These are phyloP conservation scores for Erodium texanum DNA, from an alignment of 441 rosid genomes.

Conservation along the genomic window DNA sequence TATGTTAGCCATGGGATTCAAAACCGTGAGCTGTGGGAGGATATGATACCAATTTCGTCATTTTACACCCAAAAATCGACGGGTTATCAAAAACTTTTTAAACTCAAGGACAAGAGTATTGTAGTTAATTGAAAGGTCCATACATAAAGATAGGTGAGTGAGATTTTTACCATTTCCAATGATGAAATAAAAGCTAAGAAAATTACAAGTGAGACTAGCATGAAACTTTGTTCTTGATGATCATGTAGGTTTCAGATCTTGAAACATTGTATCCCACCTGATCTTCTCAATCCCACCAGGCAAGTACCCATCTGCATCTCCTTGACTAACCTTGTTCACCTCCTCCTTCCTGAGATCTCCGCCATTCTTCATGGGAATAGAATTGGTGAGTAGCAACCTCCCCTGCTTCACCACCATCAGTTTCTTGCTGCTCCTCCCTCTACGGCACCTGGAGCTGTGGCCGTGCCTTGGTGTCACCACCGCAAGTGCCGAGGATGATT, in stretches of 20 bases:
- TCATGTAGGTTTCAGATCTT: constrained; percentile 7
- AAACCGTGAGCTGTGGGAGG: too few relatives aligned
- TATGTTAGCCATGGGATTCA: too few relatives aligned
- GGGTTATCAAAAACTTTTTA: too few relatives aligned
- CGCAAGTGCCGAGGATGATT: constrained; percentile 1
- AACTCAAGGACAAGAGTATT: too few relatives aligned
- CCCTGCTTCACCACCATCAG: constrained; percentile 27
- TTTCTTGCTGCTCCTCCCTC: constrained; percentile 26
- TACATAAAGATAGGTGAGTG: too few relatives aligned
- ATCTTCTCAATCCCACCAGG: neutral
- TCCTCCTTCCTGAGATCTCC: too few relatives aligned
- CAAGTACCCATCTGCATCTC: too few relatives aligned
- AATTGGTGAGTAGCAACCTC: constrained; percentile 48
- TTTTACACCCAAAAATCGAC: too few relatives aligned
- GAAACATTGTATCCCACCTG: constrained; percentile 9
- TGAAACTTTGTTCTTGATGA: constrained; percentile 1
- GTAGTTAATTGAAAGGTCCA: too few relatives aligned
- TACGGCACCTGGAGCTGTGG: constrained; percentile 11
- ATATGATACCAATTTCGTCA: too few relatives aligned
- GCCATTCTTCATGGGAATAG: constrained; percentile 13
- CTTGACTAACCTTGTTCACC: too few relatives aligned
- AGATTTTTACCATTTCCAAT: too few relatives aligned
- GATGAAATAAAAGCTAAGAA: neutral
- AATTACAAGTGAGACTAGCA: neutral
- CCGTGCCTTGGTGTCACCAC: constrained; percentile 5